Evolutionary conservation across 441 rosid genomes (phyloP).

Genomic region (Dalechampia spathulata): DNA sequence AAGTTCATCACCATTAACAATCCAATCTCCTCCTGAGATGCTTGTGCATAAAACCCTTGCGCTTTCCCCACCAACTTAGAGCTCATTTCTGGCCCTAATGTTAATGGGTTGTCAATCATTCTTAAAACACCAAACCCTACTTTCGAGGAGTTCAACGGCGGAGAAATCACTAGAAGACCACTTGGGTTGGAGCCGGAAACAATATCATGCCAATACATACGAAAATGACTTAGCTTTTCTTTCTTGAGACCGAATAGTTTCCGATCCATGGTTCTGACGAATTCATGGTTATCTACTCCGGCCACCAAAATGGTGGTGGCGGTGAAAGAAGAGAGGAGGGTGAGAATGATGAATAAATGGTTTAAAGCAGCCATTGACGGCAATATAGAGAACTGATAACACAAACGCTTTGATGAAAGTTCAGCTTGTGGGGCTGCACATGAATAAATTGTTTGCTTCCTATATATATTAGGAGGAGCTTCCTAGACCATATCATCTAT

Average conservation of each 20-base stretch:
- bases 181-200: conserved; percentile 16
- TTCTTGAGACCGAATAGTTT: conserved; percentile 32
- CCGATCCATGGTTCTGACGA: conserved; percentile 28
- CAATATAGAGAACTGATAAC: too few species aligned
- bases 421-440: too few species aligned
- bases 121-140: conserved; percentile 24
- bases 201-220: conserved; percentile 35
- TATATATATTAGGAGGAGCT: too few species aligned
- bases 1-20: conserved; percentile 60
- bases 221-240: conserved; percentile 37
- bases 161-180: conserved; percentile 16
- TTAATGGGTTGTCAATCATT: conserved; percentile 52
- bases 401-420: too few species aligned
- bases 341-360: conserved; percentile 13
- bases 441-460: too few species aligned
- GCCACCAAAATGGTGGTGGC: conserved; percentile 7
- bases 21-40: conserved; percentile 32
- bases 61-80: conserved; percentile 48
- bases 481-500: too few species aligned
- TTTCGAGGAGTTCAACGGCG: conserved; percentile 12
- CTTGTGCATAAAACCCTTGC: conserved; percentile 44
- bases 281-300: conserved; percentile 18
- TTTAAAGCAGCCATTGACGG: conserved; percentile 23
- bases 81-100: conserved; percentile 33
- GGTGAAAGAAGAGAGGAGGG: conserved; percentile 16